Evolutionary conservation across 108 stramenopile species (phyloP).

Genomic region (Fragilariopsis cylindrus): DNA sequence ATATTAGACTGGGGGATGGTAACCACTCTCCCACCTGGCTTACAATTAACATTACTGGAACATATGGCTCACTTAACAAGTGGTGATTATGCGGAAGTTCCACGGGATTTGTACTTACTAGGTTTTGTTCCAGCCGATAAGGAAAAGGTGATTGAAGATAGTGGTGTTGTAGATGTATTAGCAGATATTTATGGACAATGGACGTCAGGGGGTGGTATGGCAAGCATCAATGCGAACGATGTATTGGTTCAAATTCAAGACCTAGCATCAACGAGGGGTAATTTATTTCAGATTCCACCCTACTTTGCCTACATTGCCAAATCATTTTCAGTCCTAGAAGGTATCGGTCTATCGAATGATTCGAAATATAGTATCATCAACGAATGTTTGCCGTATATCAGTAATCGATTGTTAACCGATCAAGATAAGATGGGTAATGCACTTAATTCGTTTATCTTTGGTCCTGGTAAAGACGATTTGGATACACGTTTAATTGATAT

Average conservation of each 20-base stretch:
- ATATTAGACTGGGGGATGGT: conserved; percentile 97
- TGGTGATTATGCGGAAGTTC: conserved; percentile 90
- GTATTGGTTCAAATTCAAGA: conserved; percentile 82
- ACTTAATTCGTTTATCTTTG: conserved; percentile 91
- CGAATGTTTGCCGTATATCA: conserved; percentile 93
- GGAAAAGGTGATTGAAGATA: conserved; percentile 77
- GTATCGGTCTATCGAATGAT: conserved; percentile 91
- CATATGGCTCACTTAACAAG: conserved; percentile 95
- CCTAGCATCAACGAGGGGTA: conserved; percentile 54
- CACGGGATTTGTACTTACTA: conserved; percentile 83
- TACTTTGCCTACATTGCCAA: conserved; percentile 94
- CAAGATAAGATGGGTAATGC: conserved; percentile 84
- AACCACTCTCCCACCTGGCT: conserved; percentile 76
- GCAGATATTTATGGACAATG: conserved; percentile 88
- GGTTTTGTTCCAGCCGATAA: conserved; percentile 88
- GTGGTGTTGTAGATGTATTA: conserved; percentile 85
- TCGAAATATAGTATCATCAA: conserved; percentile 92
- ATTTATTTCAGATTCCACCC: conserved; percentile 57
- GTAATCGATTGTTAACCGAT: conserved; percentile 90
- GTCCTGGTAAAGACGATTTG: conserved; percentile 74
- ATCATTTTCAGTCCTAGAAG: conserved; percentile 91
- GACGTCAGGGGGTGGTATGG: conserved; percentile 90
- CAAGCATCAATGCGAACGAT: conserved; percentile 88
- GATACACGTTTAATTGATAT: conserved; percentile 75
- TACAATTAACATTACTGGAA: conserved; percentile 88